Conservation (phyloP, 2,329 filamentous ascomycete species). For the Neonectria hederae region DNA sequence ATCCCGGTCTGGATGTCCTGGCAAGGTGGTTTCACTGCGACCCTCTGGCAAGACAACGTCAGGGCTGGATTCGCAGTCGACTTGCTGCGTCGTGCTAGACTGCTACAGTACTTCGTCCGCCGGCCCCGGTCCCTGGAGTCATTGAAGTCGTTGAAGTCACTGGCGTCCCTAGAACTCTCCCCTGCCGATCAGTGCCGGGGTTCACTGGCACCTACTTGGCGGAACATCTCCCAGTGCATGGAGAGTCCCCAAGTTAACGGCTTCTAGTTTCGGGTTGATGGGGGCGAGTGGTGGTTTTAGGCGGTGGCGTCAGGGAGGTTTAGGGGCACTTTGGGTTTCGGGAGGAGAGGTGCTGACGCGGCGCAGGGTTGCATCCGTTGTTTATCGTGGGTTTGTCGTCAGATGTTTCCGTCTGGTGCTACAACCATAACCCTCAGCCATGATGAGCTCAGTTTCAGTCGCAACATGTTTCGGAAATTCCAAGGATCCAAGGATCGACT, state of each 20-base stretch:
- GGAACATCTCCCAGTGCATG: constrained; percentile 32
- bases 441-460: constrained; percentile 34
- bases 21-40: constrained; percentile 37
- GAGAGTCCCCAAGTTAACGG: constrained; percentile 21
- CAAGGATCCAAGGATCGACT: constrained; percentile 32
- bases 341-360: constrained; percentile 35
- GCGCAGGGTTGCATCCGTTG: constrained; percentile 20
- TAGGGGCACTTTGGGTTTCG: background rate
- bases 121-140: background rate
- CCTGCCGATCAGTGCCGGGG: constrained; percentile 33
- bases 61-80: constrained; percentile 11
- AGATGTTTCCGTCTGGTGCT: constrained; percentile 35
- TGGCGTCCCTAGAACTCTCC: constrained; percentile 15
- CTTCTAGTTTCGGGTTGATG: constrained; percentile 36
- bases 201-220: constrained; percentile 34
- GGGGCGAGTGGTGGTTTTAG: constrained; percentile 13
- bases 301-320: constrained; percentile 4
- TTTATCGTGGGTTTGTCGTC: constrained; percentile 27
- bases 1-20: constrained; percentile 31
- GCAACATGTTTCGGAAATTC: constrained; percentile 35
- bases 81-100: constrained; percentile 6
- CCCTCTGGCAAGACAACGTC: constrained; percentile 29
- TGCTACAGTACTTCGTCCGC: constrained; percentile 15
- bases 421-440: constrained; percentile 18
- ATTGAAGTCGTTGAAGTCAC: background rate